phyloP scores from a whole-genome alignment of 805 yeast species.

The Monosporozyma aquatica region DNA sequence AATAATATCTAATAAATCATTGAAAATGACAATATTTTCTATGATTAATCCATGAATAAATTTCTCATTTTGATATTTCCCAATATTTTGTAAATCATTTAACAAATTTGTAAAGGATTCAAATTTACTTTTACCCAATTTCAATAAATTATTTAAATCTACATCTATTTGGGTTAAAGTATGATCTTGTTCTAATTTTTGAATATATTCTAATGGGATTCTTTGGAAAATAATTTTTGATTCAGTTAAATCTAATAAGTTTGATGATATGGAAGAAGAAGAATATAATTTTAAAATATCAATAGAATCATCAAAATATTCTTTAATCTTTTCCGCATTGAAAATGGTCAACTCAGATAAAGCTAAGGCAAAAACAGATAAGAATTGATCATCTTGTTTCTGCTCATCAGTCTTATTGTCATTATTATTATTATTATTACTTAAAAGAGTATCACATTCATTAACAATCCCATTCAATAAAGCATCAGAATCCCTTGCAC shows the following conservation, averaged over 20 bases:
- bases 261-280: too few relatives aligned
- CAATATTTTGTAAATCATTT: slow-evolving; percentile 29
- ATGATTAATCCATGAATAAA: slow-evolving; percentile 29
- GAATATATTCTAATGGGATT: slow-evolving; percentile 50
- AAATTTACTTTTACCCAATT: slow-evolving; percentile 40
- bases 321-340: slow-evolving; percentile 29
- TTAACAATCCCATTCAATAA: slow-evolving; percentile 80
- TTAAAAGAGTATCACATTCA: slow-evolving; percentile 73
- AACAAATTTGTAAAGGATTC: slow-evolving; percentile 21
- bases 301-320: slow-evolving; percentile 55
- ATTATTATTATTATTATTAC: too few relatives aligned
- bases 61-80: slow-evolving; percentile 17
- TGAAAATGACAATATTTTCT: slow-evolving; percentile 48
- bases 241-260: slow-evolving; percentile 42
- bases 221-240: slow-evolving; percentile 48
- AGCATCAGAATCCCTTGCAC: slow-evolving; percentile 53
- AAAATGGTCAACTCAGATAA: slow-evolving; percentile 55
- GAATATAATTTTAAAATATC: slow-evolving; percentile 53
- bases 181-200: slow-evolving; percentile 38
- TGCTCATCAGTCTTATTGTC: too few relatives aligned
- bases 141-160: slow-evolving; percentile 35
- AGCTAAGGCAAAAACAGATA: slow-evolving; percentile 66
- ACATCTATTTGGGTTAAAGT: slow-evolving; percentile 14
- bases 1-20: slow-evolving; percentile 60
- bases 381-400: slow-evolving; percentile 42